Base-by-base conservation (phyloP, 2,329 filamentous ascomycete species). In the Blastomyces gilchristii region DNA sequence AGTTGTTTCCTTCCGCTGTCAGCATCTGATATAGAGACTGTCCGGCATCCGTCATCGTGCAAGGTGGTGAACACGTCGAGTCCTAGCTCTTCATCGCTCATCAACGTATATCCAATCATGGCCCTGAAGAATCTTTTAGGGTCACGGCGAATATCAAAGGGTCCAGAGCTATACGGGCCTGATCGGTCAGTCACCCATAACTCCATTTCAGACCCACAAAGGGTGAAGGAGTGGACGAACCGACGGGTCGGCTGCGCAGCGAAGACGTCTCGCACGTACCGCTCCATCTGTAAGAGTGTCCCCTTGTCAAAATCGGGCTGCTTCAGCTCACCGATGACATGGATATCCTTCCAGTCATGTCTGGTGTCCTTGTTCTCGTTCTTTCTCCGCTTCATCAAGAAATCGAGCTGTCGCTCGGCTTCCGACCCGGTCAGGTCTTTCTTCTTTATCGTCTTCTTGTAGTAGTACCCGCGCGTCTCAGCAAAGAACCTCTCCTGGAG, bases 191-290 rank as follows among this genome's bases (percentile, higher is more conserved):
- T 73, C 28, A 31, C 28, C 71, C 66, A 75, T 16, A 68, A 62
- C 61, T 69, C 67, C 66, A 74, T 70, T 12, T 28, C 28, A 16
- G 41, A 58, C 14, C 66, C 65, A 58, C 53, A 62, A 28, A 70
- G 34, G 1, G 73, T 68, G 67, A 74, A 73, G 16, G 67, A 65
- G 66, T 68, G 69, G 7, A 74, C 63, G 63, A 71, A 74, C 63
- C 67, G 67, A 22, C 69, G 70, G 22, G 68, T 69, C 25, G 68
- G 71, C 68, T 75, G 69, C 64, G 61, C 57, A 25, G 31, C 49
- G 37, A 65, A 64, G n/a, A 65, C 62, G 2, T 64, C 64, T 9
- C 57, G 60, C 45, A 66, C 62, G 58, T 68, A 68, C 18, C 65
- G 59, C 14, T 39, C 58, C 16, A 68, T 37, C 62, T 68, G 65